These are phyloP conservation scores for Albifimbria verrucaria DNA, from an alignment of 2,329 filamentous ascomycete species.

Conservation along the genomic window DNA sequence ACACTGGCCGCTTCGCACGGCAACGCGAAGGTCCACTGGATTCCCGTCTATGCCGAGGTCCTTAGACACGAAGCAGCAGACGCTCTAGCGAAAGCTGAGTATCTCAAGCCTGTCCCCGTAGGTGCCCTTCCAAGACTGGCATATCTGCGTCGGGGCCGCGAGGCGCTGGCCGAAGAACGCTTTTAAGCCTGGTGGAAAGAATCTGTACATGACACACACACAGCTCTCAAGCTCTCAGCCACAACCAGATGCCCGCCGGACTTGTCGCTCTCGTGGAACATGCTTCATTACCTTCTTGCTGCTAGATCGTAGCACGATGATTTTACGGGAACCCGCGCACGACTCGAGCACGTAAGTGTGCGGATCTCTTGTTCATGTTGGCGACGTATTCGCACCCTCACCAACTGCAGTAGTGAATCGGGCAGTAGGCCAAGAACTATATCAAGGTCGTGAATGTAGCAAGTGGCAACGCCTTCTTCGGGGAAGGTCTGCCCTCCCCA, in stretches of 20 bases:
- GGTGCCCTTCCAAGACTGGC: constrained; percentile 2
- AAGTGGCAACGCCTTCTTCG: constrained; percentile 9
- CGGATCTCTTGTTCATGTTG: not conserved
- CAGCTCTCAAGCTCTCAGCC: not conserved
- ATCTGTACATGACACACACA: constrained; percentile 1
- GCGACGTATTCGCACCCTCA: constrained; percentile 5
- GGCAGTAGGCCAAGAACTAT: constrained; percentile 10
- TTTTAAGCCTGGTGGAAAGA: constrained; percentile 6
- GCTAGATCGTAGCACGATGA: not conserved
- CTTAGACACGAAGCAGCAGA: constrained; percentile 8
- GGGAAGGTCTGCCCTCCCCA: constrained; percentile 9
- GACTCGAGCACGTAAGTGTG: constrained; percentile 3
- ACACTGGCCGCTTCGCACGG: constrained; percentile 4
- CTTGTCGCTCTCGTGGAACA: not conserved
- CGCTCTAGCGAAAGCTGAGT: constrained; percentile 7
- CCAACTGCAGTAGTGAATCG: constrained; percentile 3
- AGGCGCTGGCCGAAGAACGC: constrained; percentile 1
- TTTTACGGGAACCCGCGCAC: constrained; percentile 3
- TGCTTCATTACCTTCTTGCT: constrained; percentile 4
- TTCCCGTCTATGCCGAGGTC: constrained; percentile 8
- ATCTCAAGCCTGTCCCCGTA: constrained; percentile 2
- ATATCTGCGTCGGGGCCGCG: constrained; percentile 4
- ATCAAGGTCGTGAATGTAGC: constrained; percentile 7
- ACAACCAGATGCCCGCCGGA: not conserved
- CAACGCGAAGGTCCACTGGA: constrained; percentile 3